Evolutionary conservation across 2,329 filamentous ascomycete genomes (phyloP).

Genomic region (Botryotinia calthae): DNA sequence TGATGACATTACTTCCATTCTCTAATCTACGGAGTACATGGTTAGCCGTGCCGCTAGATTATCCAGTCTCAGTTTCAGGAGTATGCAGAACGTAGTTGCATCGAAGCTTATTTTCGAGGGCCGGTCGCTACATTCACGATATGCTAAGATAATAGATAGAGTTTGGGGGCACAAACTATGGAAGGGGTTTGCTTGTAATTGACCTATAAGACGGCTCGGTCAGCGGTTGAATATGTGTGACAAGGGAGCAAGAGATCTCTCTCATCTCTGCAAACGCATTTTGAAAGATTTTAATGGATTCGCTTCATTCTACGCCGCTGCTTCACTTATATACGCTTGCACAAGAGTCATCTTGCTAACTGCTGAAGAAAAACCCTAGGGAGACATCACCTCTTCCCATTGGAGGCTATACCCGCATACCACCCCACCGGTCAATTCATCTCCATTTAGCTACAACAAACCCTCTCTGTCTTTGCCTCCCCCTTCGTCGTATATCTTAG

Average conservation of each 20-base stretch:
- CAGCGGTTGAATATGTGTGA: not conserved
- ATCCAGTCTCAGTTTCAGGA: not conserved
- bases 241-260: not conserved
- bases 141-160: not conserved
- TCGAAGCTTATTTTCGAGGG: not conserved
- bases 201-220: not conserved
- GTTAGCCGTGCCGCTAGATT: not conserved
- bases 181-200: not conserved
- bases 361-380: constrained; percentile 2
- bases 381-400: not conserved
- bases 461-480: not conserved
- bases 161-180: not conserved
- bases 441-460: not conserved
- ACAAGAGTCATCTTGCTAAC: constrained; percentile 3
- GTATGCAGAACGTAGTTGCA: constrained; percentile 2
- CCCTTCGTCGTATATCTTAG: not conserved
- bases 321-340: not conserved
- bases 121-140: not conserved
- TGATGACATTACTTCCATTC: not conserved
- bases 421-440: not conserved
- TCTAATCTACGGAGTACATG: not conserved
- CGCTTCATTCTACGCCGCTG: constrained; percentile 1
- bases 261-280: not conserved
- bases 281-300: not conserved
- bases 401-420: not conserved